Evolutionary conservation across 805 yeast genomes (phyloP), one percentile per base, ranked within the genome.

Genomic region (Saccharomyces mikatae): DNA sequence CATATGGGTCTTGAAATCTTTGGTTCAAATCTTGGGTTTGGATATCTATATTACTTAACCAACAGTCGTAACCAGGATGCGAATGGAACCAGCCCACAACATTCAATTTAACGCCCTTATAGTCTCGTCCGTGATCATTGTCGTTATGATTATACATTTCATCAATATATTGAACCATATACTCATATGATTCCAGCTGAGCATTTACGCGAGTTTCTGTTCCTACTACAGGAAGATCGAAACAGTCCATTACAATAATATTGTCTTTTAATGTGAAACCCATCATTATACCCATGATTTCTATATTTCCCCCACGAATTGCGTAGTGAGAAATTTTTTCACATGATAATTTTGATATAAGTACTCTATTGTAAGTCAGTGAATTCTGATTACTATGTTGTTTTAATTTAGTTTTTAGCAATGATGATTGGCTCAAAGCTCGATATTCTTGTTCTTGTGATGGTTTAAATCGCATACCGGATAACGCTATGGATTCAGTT

Each of bases 1-100:
- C 74, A 65, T 87, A 90, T 1, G 97, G 97, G 62, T 90, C 97
- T 68, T 90, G 97, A 65, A 83, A 89, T 54, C 80, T 82, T 70
- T 90, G 97, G 63, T 91, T 89, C 65, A 89, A 77, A 24, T 74
- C 66, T 67, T 92, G 98, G 0, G 98, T 92, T 48, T 87, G 84
- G 32, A 94, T 96, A 70, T 92, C 98, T 44, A 92, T 89, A 3
- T 94, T 95, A 53, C 94, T 84, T 47, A 92, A 71, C 97, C 97
- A 92, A 68, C 97, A 91, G 17, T 97, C 97, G 69, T 90, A 92
- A 0, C 97, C 96, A 0, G 99, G 99, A 69, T 92, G 99, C 77
- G 98, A 89, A 70, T 92, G 99, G 71, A 94, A 92, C 99, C 99
- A 92, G 9, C 99, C 99, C 14, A 94, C 88, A 24, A 92, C 86